Base-by-base conservation (phyloP, 169 alveolate genomes). In the Besnoitia besnoiti region DNA sequence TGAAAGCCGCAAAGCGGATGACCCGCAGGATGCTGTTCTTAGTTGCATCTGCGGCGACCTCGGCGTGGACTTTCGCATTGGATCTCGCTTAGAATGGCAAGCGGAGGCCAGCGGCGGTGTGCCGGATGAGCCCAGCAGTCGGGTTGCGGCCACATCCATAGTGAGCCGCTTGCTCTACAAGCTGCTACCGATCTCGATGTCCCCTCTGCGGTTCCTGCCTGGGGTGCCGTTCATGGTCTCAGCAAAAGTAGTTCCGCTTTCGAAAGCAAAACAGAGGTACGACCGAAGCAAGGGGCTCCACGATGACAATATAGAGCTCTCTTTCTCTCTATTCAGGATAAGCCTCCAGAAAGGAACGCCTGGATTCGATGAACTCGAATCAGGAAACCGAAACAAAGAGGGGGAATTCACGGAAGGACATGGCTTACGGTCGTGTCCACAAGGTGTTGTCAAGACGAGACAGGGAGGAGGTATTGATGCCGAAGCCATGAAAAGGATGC, bases 211-310 rank as follows among this genome's bases (percentile, higher is more conserved):
- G 24, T 37, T 73, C 33, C 84, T 73, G 4, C 84, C 84, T 12
- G 84, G 84, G 0, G 84, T 73, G 33, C 84, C 84, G 84, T 73
- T 73, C 84, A 73, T 33, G 49, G 84, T 44, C 16, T 30, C 84
- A 73, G 84, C 33, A 24, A 73, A 73, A 33, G 84, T 73, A 37
- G 46, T 39, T 0, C 46, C 84, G 42, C 84, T 73, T 24, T 37
- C 84, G 44, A 51, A 24, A 16, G 67, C n/a, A 24, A 3, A 27
- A 33, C 21, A 55, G 30, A 55, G 27, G 35, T 10, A 55, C 16
- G 27, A 55, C 35, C 73, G 30, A 55, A 21, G 33, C 30, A 33
- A 55, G 27, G 46, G 16, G 84, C 19, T 21, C 33, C 49, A 73
- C 24, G 42, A 12, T 14, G 84, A n/a, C n/a, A 0, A n/a, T 24